phyloP scores from a whole-genome alignment of 73 alveolate genomes.

The Symbiodinium natans region DNA sequence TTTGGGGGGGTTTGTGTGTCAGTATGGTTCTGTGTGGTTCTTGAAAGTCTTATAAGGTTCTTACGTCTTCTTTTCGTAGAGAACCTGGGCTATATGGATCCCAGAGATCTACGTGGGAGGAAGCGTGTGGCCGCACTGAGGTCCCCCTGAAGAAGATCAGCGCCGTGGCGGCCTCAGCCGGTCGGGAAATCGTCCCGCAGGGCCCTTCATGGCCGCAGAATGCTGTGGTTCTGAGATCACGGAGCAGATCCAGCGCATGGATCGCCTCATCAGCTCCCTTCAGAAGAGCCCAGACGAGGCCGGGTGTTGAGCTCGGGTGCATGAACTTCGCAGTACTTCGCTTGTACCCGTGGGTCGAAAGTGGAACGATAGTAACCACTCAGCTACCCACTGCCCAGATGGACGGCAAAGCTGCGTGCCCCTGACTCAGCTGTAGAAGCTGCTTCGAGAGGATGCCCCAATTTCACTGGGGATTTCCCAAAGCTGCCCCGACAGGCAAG shows the following conservation, averaged over 20 bases:
- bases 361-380: background rate
- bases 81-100: no score
- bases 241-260: constrained; percentile 82
- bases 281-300: constrained; percentile 70
- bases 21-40: no score
- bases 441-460: no score
- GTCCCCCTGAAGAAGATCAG: constrained; percentile 69
- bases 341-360: background rate
- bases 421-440: background rate
- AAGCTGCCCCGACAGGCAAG: no score
- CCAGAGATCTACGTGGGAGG: no score
- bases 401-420: background rate
- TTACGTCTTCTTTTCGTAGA: no score
- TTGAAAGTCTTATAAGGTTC: no score
- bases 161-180: constrained; percentile 14
- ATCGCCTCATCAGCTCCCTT: constrained; percentile 43
- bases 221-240: constrained; percentile 78
- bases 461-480: no score
- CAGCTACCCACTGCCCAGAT: background rate
- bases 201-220: no score
- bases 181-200: background rate
- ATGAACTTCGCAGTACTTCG: background rate
- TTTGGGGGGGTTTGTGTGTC: no score
- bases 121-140: no score
- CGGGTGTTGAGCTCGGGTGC: background rate